These are phyloP conservation scores for Domatiomyces catenatus DNA, from an alignment of 2,329 filamentous ascomycete genomes.

Conservation along the genomic window DNA sequence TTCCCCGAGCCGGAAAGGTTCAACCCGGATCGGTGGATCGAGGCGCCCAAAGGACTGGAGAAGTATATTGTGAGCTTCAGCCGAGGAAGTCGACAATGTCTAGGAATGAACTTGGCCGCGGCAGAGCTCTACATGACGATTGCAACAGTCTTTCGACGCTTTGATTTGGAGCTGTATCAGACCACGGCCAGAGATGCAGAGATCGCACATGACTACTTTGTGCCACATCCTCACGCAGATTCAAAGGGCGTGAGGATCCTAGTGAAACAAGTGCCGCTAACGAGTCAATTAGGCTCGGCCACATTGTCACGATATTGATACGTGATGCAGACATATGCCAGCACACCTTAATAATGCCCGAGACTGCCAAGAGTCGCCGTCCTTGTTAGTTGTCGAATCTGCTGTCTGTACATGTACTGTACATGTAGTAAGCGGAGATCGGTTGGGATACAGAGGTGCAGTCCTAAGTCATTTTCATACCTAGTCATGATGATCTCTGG, in stretches of 20 bases:
- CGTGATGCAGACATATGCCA: too few species aligned
- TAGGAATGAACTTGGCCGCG: slow-evolving; percentile 25
- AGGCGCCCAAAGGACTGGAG: slow-evolving; percentile 20
- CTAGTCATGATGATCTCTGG: too few species aligned
- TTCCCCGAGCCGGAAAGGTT: slow-evolving; percentile 24
- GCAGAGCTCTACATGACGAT: slow-evolving; percentile 19
- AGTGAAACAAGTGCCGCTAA: not conserved
- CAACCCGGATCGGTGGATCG: slow-evolving; percentile 27
- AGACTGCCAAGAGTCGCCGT: too few species aligned
- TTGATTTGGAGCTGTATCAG: slow-evolving; percentile 13
- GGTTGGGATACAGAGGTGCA: too few species aligned
- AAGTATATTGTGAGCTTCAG: slow-evolving; percentile 28
- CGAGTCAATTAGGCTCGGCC: not conserved
- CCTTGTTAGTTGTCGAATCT: too few species aligned
- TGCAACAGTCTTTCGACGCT: slow-evolving; percentile 16
- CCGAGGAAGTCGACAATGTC: slow-evolving; percentile 27
- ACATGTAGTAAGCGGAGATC: too few species aligned
- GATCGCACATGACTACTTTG: slow-evolving; percentile 12
- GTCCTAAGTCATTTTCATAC: too few species aligned
- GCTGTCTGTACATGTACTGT: too few species aligned
- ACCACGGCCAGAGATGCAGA: slow-evolving; percentile 10
- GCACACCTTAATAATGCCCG: too few species aligned
- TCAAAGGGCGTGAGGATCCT: slow-evolving; percentile 5
- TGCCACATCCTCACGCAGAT: slow-evolving; percentile 2
- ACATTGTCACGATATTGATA: not conserved